Conservation (phyloP, 306 rosid genomes). For the Hylodesmum podocarpum region DNA sequence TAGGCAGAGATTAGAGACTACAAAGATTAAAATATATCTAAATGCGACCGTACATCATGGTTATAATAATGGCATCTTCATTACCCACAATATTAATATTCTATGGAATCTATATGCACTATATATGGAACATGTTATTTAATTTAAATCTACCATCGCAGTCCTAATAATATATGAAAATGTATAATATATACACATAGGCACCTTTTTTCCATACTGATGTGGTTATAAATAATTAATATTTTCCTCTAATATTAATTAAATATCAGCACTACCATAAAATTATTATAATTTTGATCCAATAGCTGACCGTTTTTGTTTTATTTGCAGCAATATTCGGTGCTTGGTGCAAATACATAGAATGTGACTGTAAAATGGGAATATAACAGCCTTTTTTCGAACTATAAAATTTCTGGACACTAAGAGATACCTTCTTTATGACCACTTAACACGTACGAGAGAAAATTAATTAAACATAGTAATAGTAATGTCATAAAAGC, state of each 20-base stretch:
- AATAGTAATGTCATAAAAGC: neutral
- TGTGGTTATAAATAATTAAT: neutral
- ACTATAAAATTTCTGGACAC: neutral
- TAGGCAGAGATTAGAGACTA: constrained; percentile 6
- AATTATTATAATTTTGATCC: constrained; percentile 2
- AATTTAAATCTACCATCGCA: neutral
- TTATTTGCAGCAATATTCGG: neutral
- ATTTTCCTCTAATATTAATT: neutral
- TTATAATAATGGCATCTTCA: constrained; percentile 11
- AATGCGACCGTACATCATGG: neutral
- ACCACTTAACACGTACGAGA: neutral
- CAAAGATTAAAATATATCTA: neutral
- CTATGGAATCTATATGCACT: neutral
- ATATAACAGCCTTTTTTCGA: neutral
- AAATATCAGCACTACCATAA: constrained; percentile 18
- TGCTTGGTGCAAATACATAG: neutral
- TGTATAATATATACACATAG: neutral
- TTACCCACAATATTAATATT: neutral
- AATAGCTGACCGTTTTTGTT: neutral
- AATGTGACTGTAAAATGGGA: constrained; percentile 17
- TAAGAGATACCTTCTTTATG: neutral
- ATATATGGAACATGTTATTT: neutral
- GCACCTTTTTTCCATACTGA: constrained; percentile 16
- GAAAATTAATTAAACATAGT: neutral
- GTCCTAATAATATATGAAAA: constrained; percentile 10